A percentile compares a stretch with the other conserved stretches of the same genome.
These are phyloP conservation scores for Vitis hybrid DNA, from an alignment of 177 flowering plant species.

Conservation along the genomic window DNA sequence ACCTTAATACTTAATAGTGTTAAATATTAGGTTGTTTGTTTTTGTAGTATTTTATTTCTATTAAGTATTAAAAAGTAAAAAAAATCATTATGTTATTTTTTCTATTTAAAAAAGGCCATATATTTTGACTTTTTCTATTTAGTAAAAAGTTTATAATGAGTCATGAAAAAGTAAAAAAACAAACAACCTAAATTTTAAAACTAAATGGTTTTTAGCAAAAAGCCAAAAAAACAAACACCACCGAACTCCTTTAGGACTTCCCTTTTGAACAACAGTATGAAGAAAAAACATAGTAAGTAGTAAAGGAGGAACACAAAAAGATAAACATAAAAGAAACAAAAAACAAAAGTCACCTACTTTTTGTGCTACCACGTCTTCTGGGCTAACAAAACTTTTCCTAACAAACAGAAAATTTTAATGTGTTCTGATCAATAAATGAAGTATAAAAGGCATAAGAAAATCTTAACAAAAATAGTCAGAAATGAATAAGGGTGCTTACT, in stretches of 20 bases:
- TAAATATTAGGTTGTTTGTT: no score
- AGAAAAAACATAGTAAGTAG: background rate
- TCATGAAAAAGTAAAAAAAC: no score
- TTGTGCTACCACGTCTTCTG: slow-evolving; percentile 56
- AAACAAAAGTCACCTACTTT: slow-evolving; percentile 28
- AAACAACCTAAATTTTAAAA: no score
- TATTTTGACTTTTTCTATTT: no score
- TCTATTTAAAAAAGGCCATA: no score
- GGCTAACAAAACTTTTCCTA: slow-evolving; percentile 52
- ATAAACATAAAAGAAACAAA: background rate
- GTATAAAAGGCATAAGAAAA: background rate
- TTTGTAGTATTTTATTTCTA: no score
- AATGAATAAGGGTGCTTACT: slow-evolving; percentile 28
- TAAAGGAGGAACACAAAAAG: background rate
- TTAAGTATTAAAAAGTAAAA: no score
- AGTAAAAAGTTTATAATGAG: no score
- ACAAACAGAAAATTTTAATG: background rate
- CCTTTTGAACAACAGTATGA: slow-evolving; percentile 52
- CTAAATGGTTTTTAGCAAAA: no score
- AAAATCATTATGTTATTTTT: no score
- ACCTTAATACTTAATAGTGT: no score
- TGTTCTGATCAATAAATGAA: background rate
- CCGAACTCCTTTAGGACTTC: slow-evolving; percentile 48
- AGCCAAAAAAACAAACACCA: no score
- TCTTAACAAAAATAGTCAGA: background rate